A percentile compares a stretch with the other conserved stretches of the same genome.
phyloP scores from a whole-genome alignment of 306 rosid species.

The Quercus glauca region DNA sequence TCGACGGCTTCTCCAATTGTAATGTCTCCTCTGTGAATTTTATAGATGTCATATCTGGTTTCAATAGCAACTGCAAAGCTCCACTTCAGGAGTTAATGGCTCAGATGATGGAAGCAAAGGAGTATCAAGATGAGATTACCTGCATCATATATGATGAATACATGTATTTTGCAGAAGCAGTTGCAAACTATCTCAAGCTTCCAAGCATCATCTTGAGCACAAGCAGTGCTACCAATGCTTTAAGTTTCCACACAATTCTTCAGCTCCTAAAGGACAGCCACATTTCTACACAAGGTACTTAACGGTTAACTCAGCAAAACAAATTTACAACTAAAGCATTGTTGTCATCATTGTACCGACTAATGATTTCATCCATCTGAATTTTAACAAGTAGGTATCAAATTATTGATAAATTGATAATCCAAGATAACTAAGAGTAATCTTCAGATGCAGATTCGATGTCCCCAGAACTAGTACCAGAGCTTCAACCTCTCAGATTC shows the following conservation, averaged over 20 bases:
- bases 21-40: slow-evolving; percentile 22
- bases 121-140: slow-evolving; percentile 16
- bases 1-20: slow-evolving; percentile 27
- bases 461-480: slow-evolving; percentile 28
- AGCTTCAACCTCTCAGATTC: slow-evolving; percentile 38
- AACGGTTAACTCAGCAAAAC: too few relatives aligned
- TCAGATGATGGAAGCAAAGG: slow-evolving; percentile 3
- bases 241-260: slow-evolving; percentile 27
- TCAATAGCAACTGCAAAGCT: slow-evolving; percentile 22
- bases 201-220: slow-evolving; percentile 32
- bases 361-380: too few relatives aligned
- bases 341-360: too few relatives aligned
- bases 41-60: neutral
- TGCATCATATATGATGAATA: slow-evolving; percentile 38
- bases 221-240: slow-evolving; percentile 26
- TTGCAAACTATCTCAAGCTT: slow-evolving; percentile 29
- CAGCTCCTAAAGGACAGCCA: slow-evolving; percentile 14
- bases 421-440: too few relatives aligned
- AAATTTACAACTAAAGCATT: too few relatives aligned
- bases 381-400: too few relatives aligned
- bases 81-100: slow-evolving; percentile 24
- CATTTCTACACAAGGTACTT: slow-evolving; percentile 31
- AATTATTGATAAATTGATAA: too few relatives aligned
- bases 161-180: slow-evolving; percentile 22
- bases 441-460: slow-evolving; percentile 19